A percentile compares a stretch with the other conserved stretches of the same genome.
phyloP scores from a whole-genome alignment of 129 eudicot species.

The Centaurea solstitialis region DNA sequence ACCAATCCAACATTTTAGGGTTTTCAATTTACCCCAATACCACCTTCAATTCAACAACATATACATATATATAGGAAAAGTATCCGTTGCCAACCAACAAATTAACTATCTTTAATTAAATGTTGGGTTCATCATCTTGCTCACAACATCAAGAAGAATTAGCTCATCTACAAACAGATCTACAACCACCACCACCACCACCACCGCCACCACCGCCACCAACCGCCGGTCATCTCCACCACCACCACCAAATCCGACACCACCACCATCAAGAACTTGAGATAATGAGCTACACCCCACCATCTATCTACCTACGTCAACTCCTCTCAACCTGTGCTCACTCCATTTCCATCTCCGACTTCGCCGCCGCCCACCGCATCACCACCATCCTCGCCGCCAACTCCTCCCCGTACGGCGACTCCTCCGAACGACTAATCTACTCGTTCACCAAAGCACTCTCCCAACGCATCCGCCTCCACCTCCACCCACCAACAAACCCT shows the following conservation, averaged over 20 bases:
- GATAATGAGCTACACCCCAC: slow-evolving; percentile 31
- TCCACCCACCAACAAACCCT: too few relatives aligned
- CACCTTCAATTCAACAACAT: neutral
- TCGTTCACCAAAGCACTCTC: slow-evolving; percentile 61
- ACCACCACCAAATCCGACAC: slow-evolving; percentile 37
- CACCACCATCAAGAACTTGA: neutral
- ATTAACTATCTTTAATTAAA: slow-evolving; percentile 6
- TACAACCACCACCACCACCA: slow-evolving; percentile 22
- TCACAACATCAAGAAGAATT: slow-evolving; percentile 26
- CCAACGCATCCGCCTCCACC: slow-evolving; percentile 44
- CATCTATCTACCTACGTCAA: slow-evolving; percentile 66
- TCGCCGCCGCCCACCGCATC: slow-evolving; percentile 72
- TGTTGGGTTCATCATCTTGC: slow-evolving; percentile 40
- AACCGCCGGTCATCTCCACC: slow-evolving; percentile 31
- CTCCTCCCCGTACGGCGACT: slow-evolving; percentile 70
- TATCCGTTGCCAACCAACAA: too few relatives aligned
- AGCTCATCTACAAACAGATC: slow-evolving; percentile 32
- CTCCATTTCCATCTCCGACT: slow-evolving; percentile 63
- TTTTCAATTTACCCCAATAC: slow-evolving; percentile 8
- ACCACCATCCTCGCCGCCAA: slow-evolving; percentile 49
- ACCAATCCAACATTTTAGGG: slow-evolving; percentile 18
- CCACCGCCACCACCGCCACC: too few relatives aligned
- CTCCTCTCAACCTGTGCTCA: slow-evolving; percentile 77
- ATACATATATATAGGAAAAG: too few relatives aligned
- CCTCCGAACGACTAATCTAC: slow-evolving; percentile 66